A percentile compares a stretch with the other conserved stretches of the same genome.
Evolutionary conservation across 768 basidiomycete species (phyloP).

Genomic region (Tylopilus intermedius): DNA sequence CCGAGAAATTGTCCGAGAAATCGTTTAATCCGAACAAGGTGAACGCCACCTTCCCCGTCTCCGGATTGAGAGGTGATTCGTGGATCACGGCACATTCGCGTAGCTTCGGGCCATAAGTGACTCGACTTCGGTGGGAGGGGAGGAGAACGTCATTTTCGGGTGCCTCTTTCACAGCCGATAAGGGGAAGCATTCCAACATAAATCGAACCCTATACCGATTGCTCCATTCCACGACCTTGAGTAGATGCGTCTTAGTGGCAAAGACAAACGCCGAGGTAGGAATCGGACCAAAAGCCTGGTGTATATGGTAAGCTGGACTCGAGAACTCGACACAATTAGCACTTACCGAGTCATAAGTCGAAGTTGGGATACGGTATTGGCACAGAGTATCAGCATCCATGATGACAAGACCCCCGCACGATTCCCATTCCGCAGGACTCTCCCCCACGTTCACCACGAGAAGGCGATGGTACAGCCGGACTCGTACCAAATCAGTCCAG

Average conservation of each 20-base stretch:
- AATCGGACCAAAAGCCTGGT: background rate
- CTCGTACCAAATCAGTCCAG: conserved; percentile 1
- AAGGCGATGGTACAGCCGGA: conserved; percentile 7
- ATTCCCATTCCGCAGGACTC: background rate
- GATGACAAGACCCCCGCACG: background rate
- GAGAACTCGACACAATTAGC: background rate
- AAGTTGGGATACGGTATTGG: background rate
- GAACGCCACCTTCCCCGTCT: background rate
- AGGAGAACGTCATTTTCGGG: background rate
- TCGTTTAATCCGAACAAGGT: background rate
- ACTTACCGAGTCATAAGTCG: background rate
- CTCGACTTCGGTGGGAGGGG: background rate
- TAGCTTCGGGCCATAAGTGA: background rate
- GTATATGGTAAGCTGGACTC: background rate
- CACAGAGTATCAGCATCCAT: conserved; percentile 4
- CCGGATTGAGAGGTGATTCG: conserved; percentile 1
- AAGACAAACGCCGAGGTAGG: background rate
- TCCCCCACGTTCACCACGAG: conserved; percentile 9
- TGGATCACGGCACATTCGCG: background rate
- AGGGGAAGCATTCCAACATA: conserved; percentile 9
- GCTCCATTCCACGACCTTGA: background rate
- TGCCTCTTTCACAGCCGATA: background rate
- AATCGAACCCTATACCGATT: background rate
- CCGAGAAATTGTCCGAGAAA: background rate
- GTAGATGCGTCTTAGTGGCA: conserved; percentile 2